Evolutionary conservation across 108 stramenopile species (phyloP), one percentile per base, ranked within the genome.

Genomic region (Cyclostephanos invisitatus): DNA sequence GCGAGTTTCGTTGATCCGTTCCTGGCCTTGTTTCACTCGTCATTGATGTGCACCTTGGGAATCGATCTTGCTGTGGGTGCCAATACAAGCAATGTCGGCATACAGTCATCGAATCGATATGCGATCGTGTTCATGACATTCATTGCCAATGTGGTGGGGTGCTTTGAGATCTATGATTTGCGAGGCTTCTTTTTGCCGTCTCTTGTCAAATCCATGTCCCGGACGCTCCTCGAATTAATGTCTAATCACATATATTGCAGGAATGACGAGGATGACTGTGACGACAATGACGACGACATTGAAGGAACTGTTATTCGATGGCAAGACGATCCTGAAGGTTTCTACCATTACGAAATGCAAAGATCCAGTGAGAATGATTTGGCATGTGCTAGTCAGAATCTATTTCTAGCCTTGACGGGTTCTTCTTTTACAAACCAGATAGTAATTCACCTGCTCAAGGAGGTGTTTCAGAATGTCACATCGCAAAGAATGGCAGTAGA

Each of bases 251-350:
- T 70, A 0, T 40, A 51, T 27, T 20, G 27, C 15, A 11, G 27
- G 2, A 35, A 72, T 18, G 50, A 64, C 35, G 38, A 37, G 5
- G 36, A 72, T 36, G 44, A 64, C 49, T 46, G 28, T 35, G 21
- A 28, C 35, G 46, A 61, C 14, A 5, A 61, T 22, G 67, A 60
- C 62, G 64, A 64, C 36, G 54, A 72, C 20, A 48, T 50, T 17
- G 40, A 50, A 10, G 58, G 40, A 6, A 25, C 57, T 5, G 32
- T 24, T 25, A 42, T 17, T 7, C 65, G 27, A 59, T 81, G 80
- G 75, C 47, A 72, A 24, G 80, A 68, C 46, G 68, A 81, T 67
- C 67, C 80, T 1, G 80, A 81, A 49, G 80, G 55, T 37, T 81
- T 69, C 20, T 77, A 69, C 38, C 70, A 72, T 28, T 72, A 49